Percentiles rank a stretch among this genome's conserved stretches.
Conservation (phyloP, 345 rosid species). For the Lumnitzera racemosa region DNA sequence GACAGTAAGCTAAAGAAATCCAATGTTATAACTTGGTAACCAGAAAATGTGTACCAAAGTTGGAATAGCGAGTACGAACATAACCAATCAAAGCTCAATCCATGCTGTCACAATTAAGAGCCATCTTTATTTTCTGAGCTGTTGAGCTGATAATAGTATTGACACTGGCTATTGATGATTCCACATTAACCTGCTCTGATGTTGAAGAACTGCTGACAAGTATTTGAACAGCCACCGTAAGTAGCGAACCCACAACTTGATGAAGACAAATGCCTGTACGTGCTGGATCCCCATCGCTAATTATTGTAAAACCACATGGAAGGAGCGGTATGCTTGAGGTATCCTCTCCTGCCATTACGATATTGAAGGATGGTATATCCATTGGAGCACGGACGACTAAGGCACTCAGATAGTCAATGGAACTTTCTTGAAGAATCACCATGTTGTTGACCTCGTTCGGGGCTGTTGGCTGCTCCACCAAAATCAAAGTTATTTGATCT, state of each 20-base stretch:
- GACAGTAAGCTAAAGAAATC: too few species aligned
- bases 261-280: constrained; percentile 3
- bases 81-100: background rate
- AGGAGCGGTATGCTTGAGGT: constrained; percentile 35
- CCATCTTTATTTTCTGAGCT: constrained; percentile 38
- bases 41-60: too few species aligned
- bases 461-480: too few species aligned
- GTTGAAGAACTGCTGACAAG: constrained; percentile 22
- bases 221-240: constrained; percentile 59
- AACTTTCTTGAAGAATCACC: constrained; percentile 56
- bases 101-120: constrained; percentile 27
- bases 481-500: too few species aligned
- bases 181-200: constrained; percentile 21
- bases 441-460: constrained; percentile 11
- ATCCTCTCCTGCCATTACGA: constrained; percentile 28
- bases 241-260: constrained; percentile 33
- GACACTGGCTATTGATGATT: constrained; percentile 37
- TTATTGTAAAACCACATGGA: constrained; percentile 69
- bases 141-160: constrained; percentile 47
- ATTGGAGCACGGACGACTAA: constrained; percentile 57
- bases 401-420: constrained; percentile 38
- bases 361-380: constrained; percentile 21
- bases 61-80: too few species aligned
- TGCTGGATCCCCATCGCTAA: constrained; percentile 32
- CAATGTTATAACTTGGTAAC: too few species aligned